A percentile compares a stretch with the other conserved stretches of the same genome.
These are phyloP conservation scores for Phaffomyces opuntiae DNA, from an alignment of 805 yeast species.

Conservation along the genomic window DNA sequence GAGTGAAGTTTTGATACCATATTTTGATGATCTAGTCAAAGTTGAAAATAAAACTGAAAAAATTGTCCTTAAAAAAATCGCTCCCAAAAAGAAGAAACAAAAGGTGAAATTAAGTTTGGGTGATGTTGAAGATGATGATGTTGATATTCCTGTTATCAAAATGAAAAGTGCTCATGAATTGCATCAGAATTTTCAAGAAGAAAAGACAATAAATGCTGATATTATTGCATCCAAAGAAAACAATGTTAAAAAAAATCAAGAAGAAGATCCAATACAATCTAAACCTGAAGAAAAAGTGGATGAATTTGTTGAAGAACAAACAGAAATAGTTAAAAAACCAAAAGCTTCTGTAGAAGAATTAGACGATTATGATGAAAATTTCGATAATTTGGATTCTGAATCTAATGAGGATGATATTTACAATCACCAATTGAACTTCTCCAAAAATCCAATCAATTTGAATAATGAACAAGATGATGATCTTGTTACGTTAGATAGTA, in stretches of 20 bases:
- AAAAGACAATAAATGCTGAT: not conserved
- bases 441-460: constrained; percentile 9
- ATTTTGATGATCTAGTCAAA: constrained; percentile 37
- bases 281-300: not conserved
- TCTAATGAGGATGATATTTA: constrained; percentile 18
- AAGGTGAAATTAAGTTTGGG: constrained; percentile 28
- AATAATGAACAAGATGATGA: constrained; percentile 13
- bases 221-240: not conserved
- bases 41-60: not conserved
- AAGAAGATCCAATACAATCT: constrained; percentile 3
- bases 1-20: constrained; percentile 38
- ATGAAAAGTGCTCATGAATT: constrained; percentile 39
- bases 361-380: constrained; percentile 14
- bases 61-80: not conserved
- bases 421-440: constrained; percentile 15
- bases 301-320: not conserved
- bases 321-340: constrained; percentile 9
- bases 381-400: constrained; percentile 17
- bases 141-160: constrained; percentile 22
- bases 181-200: not conserved
- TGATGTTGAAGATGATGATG: constrained; percentile 27
- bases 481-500: constrained; percentile 14
- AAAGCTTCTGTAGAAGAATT: not conserved
- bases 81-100: constrained; percentile 24
- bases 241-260: constrained; percentile 3